Base-by-base conservation (phyloP, 164 flowering plant genomes). In the Magnolia changhungtana region DNA sequence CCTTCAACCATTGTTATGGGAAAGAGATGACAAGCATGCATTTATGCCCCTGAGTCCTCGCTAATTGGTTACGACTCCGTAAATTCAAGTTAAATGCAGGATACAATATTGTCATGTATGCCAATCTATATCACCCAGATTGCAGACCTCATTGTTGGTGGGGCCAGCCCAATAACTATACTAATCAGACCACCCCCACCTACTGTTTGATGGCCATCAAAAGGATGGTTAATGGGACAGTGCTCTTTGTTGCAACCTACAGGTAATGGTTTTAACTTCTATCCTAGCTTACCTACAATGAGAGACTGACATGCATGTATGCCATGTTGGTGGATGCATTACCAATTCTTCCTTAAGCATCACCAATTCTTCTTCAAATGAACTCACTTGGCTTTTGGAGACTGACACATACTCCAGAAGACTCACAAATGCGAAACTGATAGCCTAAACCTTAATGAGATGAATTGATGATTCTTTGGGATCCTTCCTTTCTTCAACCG, bases 11-110 rank as follows among this genome's bases (percentile, higher is more conserved):
- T 86, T 84, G 7, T 73, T 74, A 58, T 86, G 91, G 92, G 87
- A 77, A 52, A 86, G 87, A 78, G 89, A 79, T 49, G 82, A 85
- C 58, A 82, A 72, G 74, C 79, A 76, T 67, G 87, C 81, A 70
- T 84, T 85, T 75, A 77, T 84, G 65, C 75, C 89, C n/a, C 90
- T 5, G 92, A 90, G 72, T 80, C 82, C 82, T 87, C 91, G 0
- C 85, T 87, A 27, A 77, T 89, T 75, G 86, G 86, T 72, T 90
- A 85, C 68, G 85, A 86, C 72, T 84, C 90, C 2, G 86, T 84
- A 80, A 85, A 86, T 84, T 88, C 95, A 86, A 92, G 21, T 16
- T 11, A 66, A 23, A 5, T 66, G 27, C 13, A 5, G 45, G 45
- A 37, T 37, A 37, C 45, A 4, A 37, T 37, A 37, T 37, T 37